Percentiles rank a stretch among this genome's conserved stretches.
phyloP scores from a whole-genome alignment of 352 stramenopile genomes.

The Phytophthora pluvialis region DNA sequence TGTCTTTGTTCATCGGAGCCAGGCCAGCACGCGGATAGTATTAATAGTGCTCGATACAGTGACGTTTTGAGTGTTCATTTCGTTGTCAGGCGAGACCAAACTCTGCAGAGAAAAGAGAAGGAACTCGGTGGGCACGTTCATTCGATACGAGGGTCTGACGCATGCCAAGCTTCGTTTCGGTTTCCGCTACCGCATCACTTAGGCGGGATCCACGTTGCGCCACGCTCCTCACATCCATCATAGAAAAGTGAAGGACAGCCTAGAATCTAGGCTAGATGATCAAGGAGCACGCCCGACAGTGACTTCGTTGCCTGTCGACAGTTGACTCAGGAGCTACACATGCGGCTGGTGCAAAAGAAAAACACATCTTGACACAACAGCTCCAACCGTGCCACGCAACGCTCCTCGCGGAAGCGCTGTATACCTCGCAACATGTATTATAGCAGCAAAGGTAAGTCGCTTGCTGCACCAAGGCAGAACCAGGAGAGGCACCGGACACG shows the following conservation, averaged over 20 bases:
- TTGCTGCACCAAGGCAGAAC: too few relatives aligned
- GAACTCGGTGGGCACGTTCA: too few relatives aligned
- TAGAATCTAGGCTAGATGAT: background rate
- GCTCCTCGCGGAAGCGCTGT: too few relatives aligned
- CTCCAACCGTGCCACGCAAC: too few relatives aligned
- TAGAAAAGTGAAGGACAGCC: slow-evolving; percentile 16
- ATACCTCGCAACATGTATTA: background rate
- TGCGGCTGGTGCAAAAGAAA: slow-evolving; percentile 18
- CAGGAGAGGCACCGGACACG: too few relatives aligned
- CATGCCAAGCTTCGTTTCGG: background rate
- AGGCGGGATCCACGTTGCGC: slow-evolving; percentile 12
- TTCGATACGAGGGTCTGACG: too few relatives aligned
- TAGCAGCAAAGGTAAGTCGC: background rate
- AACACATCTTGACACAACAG: too few relatives aligned
- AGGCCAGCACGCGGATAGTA: background rate
- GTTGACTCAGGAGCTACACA: slow-evolving; percentile 11
- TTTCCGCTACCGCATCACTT: slow-evolving; percentile 13
- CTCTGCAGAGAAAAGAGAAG: too few relatives aligned
- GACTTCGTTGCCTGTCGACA: slow-evolving; percentile 22
- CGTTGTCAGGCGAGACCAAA: too few relatives aligned
- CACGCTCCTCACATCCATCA: slow-evolving; percentile 1
- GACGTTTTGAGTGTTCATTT: too few relatives aligned
- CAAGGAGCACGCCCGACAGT: slow-evolving; percentile 14
- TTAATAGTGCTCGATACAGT: background rate
- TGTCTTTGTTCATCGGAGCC: background rate